Evolutionary conservation across 192 early-diverging fungal genomes (phyloP), one percentile per base, ranked within the genome.

Genomic region (Podila epigama): DNA sequence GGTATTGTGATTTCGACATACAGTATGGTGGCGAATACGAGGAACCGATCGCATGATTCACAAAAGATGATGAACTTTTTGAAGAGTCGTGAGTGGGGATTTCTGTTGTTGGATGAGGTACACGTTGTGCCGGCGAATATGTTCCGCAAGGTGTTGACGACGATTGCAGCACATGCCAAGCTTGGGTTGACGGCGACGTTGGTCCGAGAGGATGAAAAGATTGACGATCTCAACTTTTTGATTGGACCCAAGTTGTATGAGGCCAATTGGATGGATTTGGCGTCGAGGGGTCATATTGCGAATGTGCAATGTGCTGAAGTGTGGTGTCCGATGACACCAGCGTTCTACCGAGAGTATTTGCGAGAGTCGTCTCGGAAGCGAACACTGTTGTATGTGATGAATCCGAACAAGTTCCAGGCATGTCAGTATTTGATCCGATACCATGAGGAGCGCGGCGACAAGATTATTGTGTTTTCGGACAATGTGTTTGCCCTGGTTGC

Each of bases 261-360:
- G 79, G 98, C 98, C 16, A 99, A 99, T 75, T 99, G 98, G 98
- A 93, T 98, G 94, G 98, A 99, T 71, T 75, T 99, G 59, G 95
- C 96, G n/a, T 91, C 87, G 32, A 89, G 92, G 75, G 98, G 98
- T 31, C 94, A 96, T 72, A 99, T 99, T 86, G 98, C 98, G 3
- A 96, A 93, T 35, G 98, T 99, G 39, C 92, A 96, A 85, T 98
- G 97, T 81, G 94, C 96, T 3, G 98, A 99, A 82, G 96, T 99
- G 16, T 98, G 98, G 97, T 99, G 98, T 79, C 85, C 89, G 20
- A 98, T 99, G 97, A 96, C 96, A 2, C 87, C 92, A 4, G 94
- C 96, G 60, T 99, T 99, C 66, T 99, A 96, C 83, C 82, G 90
- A 55, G 95, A 96, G 66, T 99, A 99, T 59, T 82, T 98, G 20